Percentiles rank a stretch among this genome's conserved stretches.
Evolutionary conservation across 2,329 filamentous ascomycete species (phyloP).

Genomic region (Talaromyces atroroseus): DNA sequence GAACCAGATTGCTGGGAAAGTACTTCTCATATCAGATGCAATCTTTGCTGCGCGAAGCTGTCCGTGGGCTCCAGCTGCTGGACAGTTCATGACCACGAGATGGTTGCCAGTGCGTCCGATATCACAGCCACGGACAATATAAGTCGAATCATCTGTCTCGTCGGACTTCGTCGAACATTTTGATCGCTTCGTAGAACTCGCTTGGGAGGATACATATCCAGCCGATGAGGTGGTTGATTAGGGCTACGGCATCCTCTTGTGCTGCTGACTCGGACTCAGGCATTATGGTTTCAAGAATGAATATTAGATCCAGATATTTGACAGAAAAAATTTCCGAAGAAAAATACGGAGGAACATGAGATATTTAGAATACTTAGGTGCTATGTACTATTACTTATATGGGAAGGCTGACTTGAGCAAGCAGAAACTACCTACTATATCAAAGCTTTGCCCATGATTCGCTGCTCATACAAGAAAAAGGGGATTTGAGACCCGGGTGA

Average conservation of each 20-base stretch:
- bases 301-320: neutral
- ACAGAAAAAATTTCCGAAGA: neutral
- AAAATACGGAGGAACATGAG: neutral
- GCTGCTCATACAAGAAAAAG: neutral
- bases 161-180: slow-evolving; percentile 2
- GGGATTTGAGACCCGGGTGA: neutral
- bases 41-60: neutral
- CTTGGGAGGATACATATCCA: slow-evolving; percentile 1
- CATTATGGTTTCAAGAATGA: too few species aligned
- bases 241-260: neutral
- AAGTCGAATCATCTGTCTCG: neutral
- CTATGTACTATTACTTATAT: too few species aligned
- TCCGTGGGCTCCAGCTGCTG: slow-evolving; percentile 20
- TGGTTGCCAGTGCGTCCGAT: slow-evolving; percentile 23
- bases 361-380: too few species aligned
- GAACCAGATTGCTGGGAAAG: slow-evolving; percentile 5
- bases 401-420: neutral
- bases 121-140: slow-evolving; percentile 2
- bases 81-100: slow-evolving; percentile 28
- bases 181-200: neutral
- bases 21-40: slow-evolving; percentile 4
- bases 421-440: neutral
- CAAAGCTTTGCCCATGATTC: neutral
- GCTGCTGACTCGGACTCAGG: neutral
- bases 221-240: neutral